Conservation (phyloP, 164 flowering plant species). For the grape (Vitis vinifera) region ASM3070453v1 NC_081816.1:9966501-9967000, state of each 20-base stretch:
- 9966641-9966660: no score
- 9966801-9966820: constrained; percentile 82
- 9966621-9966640: no score
- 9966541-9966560: no score
- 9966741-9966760: background rate
- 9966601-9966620: no score
- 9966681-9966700: no score
- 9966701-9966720: no score
- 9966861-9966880: constrained; percentile 77
- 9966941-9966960: background rate
- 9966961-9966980: background rate
- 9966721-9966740: no score
- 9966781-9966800: constrained; percentile 82
- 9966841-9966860: constrained; percentile 84
- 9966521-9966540: no score
- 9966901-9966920: constrained; percentile 51
- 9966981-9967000: background rate
- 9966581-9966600: no score
- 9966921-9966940: background rate
- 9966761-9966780: constrained; percentile 77
- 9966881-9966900: constrained; percentile 79
- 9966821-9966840: constrained; percentile 80
- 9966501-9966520: no score
- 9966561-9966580: no score
- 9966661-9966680: no score